A percentile compares a stretch with the other conserved stretches of the same genome.
These are phyloP conservation scores for Earliella scabrosa DNA, from an alignment of 1,284 basidiomycete species.

Conservation along the genomic window DNA sequence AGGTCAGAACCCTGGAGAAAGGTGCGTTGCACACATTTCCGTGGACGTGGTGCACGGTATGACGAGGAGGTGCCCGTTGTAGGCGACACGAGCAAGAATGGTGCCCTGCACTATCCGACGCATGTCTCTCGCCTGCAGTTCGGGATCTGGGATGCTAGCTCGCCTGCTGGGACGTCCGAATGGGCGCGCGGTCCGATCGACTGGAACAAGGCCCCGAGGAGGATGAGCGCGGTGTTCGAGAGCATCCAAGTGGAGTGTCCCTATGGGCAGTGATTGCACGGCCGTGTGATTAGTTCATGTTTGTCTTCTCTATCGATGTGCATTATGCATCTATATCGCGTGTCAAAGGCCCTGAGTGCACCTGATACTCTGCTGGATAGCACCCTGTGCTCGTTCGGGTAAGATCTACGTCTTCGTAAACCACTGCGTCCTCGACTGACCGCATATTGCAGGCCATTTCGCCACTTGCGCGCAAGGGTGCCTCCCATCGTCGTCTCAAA, in stretches of 20 bases:
- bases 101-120: slow-evolving; percentile 42
- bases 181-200: slow-evolving; percentile 53
- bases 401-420: too few species aligned
- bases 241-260: slow-evolving; percentile 47
- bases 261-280: too few species aligned
- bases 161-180: slow-evolving; percentile 45
- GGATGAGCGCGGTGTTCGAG: slow-evolving; percentile 42
- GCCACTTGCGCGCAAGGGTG: too few species aligned
- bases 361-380: too few species aligned
- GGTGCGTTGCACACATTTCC: slow-evolving; percentile 32
- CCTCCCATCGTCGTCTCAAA: too few species aligned
- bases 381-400: too few species aligned
- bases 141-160: slow-evolving; percentile 55
- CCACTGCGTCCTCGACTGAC: too few species aligned
- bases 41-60: background rate
- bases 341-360: too few species aligned
- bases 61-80: background rate
- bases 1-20: slow-evolving; percentile 41
- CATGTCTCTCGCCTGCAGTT: slow-evolving; percentile 43
- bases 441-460: too few species aligned
- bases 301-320: too few species aligned
- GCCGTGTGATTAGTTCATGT: too few species aligned
- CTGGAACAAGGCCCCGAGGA: slow-evolving; percentile 41
- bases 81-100: slow-evolving; percentile 44
- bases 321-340: too few species aligned